Conservation (phyloP, 2,329 filamentous ascomycete species). For the Ampelomyces quisqualis region DNA sequence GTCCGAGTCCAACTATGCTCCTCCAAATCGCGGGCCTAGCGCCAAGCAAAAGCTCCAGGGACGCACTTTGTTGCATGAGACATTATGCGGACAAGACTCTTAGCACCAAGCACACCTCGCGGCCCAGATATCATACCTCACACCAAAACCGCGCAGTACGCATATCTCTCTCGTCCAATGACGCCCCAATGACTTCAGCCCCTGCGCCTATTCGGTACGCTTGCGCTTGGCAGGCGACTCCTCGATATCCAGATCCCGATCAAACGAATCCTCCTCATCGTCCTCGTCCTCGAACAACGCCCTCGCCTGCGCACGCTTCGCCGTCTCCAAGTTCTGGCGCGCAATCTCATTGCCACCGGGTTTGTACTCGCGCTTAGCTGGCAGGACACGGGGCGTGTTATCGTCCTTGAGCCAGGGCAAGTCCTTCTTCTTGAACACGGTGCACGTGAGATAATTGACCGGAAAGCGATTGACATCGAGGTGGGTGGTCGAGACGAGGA, state of each 20-base stretch:
- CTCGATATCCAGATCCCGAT: constrained; percentile 7
- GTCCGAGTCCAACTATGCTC: neutral
- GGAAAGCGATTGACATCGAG: constrained; percentile 42
- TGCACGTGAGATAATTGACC: constrained; percentile 50
- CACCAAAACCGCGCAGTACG: neutral
- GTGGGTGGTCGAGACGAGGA: constrained; percentile 46
- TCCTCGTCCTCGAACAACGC: constrained; percentile 6
- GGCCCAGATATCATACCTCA: neutral
- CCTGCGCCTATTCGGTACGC: neutral
- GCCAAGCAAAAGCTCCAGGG: no score
- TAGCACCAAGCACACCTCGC: neutral
- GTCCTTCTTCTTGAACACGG: constrained; percentile 43
- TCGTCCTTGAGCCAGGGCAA: constrained; percentile 43
- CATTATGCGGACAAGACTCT: neutral
- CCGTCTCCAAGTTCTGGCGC: constrained; percentile 23
- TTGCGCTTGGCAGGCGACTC: constrained; percentile 5
- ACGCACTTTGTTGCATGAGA: no score
- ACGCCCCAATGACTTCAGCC: no score
- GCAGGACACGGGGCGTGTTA: constrained; percentile 2
- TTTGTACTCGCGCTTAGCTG: constrained; percentile 21
- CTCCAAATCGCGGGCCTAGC: no score
- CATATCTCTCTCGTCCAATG: neutral
- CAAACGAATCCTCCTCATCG: constrained; percentile 7
- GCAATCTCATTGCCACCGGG: constrained; percentile 34
- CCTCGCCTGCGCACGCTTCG: constrained; percentile 14